Base-by-base conservation (phyloP, 2,329 filamentous ascomycete genomes). In the Colletotrichum brevisporum region DNA sequence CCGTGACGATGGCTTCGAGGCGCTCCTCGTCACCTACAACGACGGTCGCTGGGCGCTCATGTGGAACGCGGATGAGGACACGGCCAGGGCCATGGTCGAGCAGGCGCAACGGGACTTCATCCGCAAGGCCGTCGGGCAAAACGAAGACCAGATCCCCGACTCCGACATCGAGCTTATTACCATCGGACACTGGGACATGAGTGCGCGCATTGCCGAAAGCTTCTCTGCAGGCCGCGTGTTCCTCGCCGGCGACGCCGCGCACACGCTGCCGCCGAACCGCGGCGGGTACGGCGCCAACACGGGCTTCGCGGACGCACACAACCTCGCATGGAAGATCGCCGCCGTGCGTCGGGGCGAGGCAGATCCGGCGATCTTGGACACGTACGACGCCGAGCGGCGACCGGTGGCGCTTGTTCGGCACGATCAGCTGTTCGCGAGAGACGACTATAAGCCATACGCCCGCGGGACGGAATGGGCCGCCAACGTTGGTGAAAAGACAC, bases 241-340 rank as follows among this genome's bases (percentile, higher is more conserved):
- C 27, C 67, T 70, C 15, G 67, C 64, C 15, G 71, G 71, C 16
- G 71, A 73, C 51, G 67, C 71, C 13, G 71, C 67, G 16, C 70
- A 73, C 31, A 63, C 71, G 52, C 43, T 63, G 27, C 60, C 60
- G 15, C 52, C 60, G 13, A 63, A 63, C 60, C 60, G 60, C 18
- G 60, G 60, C 41, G 60, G 60, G 5, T 63, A 63, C 52, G 60
- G 60, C n/a, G 60, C 52, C 41, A 63, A 63, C 60, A 63, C 60
- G 73, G 75, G 36, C 65, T 70, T 83, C 58, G 69, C 76, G 10
- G 82, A 85, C 63, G 82, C 77, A 0, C 76, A 80, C 45, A 82
- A 84, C 47, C 75, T 85, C 1, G 77, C 80, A 1, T 84, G 82
- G 82, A 84, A 83, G 71, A 65, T 84, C 0, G 78, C 79, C 1